phyloP scores from a whole-genome alignment of 768 basidiomycete genomes.

The Auricularia auricula-judae region DNA sequence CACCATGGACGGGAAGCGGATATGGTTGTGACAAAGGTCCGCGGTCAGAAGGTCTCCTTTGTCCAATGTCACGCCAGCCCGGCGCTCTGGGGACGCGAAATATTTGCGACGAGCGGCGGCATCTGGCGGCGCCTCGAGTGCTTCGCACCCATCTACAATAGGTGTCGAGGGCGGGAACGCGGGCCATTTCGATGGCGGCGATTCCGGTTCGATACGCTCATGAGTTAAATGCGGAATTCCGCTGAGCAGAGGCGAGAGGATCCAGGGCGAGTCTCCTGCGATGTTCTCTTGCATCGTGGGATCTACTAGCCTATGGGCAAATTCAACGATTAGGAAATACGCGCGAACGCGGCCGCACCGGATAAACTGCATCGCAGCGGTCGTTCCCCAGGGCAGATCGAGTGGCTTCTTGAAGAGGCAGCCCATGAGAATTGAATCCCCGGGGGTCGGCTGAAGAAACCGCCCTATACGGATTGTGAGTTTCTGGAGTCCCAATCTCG shows the following conservation, averaged over 20 bases:
- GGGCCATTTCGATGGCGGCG: neutral
- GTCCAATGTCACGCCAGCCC: neutral
- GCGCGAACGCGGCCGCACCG: neutral
- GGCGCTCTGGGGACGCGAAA: neutral
- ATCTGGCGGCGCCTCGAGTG: neutral
- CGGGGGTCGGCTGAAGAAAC: neutral
- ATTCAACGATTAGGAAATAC: neutral
- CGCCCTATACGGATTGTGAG: neutral
- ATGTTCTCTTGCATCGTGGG: neutral
- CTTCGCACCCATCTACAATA: neutral
- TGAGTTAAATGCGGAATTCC: neutral
- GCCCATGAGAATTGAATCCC: neutral
- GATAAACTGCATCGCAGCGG: neutral
- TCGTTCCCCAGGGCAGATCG: neutral
- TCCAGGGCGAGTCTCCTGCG: neutral
- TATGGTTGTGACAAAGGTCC: neutral
- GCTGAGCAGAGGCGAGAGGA: neutral
- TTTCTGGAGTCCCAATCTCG: neutral
- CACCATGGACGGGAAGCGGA: neutral
- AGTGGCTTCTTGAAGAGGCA: neutral
- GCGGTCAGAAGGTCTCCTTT: neutral
- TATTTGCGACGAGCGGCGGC: neutral
- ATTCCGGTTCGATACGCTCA: neutral
- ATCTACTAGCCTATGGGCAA: neutral
- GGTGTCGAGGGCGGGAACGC: neutral